Evolutionary conservation across 441 rosid genomes (phyloP).

Genomic region (Populus hybrid): DNA sequence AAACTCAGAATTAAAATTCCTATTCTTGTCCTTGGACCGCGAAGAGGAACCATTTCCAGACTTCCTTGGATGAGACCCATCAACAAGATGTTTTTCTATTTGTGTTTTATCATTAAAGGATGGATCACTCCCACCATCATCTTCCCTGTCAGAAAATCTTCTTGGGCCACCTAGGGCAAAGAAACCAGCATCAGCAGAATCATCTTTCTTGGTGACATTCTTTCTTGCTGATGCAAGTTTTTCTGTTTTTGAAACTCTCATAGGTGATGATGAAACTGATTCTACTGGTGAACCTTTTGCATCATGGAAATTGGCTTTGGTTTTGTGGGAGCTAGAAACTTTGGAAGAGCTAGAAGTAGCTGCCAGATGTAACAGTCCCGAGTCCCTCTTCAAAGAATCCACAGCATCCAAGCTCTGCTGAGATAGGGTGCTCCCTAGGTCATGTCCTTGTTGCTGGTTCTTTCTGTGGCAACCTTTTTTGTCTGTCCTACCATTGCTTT

Average conservation of each 20-base stretch:
- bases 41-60: constrained; percentile 20
- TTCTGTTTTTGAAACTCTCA: constrained; percentile 37
- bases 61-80: constrained; percentile 13
- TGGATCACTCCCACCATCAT: constrained; percentile 21
- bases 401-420: constrained; percentile 28
- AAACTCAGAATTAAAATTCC: constrained; percentile 20
- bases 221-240: constrained; percentile 34
- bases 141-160: constrained; percentile 30
- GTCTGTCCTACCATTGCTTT: constrained; percentile 49
- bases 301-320: constrained; percentile 39
- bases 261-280: constrained; percentile 78
- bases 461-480: constrained; percentile 45
- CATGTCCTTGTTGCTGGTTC: constrained; percentile 38
- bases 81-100: constrained; percentile 9
- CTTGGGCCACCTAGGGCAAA: constrained; percentile 23
- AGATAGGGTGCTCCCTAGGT: constrained; percentile 35
- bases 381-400: constrained; percentile 33
- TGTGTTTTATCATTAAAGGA: constrained; percentile 9
- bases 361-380: constrained; percentile 40
- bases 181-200: constrained; percentile 26
- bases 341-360: constrained; percentile 69
- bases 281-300: constrained; percentile 62
- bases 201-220: constrained; percentile 27
- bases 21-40: constrained; percentile 18
- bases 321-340: constrained; percentile 51